Conservation (phyloP, 495 filamentous ascomycete species). For the Ascodesmis nigricans region DNA sequence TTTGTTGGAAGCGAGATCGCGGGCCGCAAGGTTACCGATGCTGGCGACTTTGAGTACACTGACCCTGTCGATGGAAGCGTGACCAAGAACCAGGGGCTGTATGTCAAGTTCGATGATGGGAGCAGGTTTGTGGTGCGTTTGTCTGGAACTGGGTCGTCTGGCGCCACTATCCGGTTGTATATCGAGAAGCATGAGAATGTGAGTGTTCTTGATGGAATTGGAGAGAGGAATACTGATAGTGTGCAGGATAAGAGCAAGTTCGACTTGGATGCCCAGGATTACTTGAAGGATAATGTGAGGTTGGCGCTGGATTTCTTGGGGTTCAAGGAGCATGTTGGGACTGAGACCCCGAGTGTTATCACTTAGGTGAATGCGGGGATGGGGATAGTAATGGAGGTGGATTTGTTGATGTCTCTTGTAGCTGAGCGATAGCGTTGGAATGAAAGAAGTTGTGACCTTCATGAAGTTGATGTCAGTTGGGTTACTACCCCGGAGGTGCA, state of each 20-base stretch:
- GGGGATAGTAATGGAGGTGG: no score
- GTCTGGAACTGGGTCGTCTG: constrained; percentile 82
- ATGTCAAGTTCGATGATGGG: constrained; percentile 82
- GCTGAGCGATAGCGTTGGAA: no score
- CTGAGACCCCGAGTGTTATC: constrained; percentile 84
- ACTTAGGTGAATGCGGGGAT: no score
- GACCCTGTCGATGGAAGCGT: constrained; percentile 81
- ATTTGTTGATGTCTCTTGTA: no score
- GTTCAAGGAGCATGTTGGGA: constrained; percentile 74
- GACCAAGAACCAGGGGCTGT: constrained; percentile 86
- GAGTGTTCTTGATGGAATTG: no score
- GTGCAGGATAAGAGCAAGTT: constrained; percentile 50
- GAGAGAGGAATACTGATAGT: constrained; percentile 2
- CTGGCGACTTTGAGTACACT: constrained; percentile 91
- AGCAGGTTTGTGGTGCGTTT: constrained; percentile 83
- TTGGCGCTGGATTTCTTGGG: constrained; percentile 63
- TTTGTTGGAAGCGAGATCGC: constrained; percentile 67
- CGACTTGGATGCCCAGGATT: constrained; percentile 66
- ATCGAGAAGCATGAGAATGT: constrained; percentile 65
- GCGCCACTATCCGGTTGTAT: constrained; percentile 89
- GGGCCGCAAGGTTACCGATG: constrained; percentile 47
- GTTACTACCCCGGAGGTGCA: no score
- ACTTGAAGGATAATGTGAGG: constrained; percentile 68
- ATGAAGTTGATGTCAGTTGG: no score
- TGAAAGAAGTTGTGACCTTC: no score